These are phyloP conservation scores for Fusarium siculi DNA, from an alignment of 2,329 filamentous ascomycete species.

Conservation along the genomic window DNA sequence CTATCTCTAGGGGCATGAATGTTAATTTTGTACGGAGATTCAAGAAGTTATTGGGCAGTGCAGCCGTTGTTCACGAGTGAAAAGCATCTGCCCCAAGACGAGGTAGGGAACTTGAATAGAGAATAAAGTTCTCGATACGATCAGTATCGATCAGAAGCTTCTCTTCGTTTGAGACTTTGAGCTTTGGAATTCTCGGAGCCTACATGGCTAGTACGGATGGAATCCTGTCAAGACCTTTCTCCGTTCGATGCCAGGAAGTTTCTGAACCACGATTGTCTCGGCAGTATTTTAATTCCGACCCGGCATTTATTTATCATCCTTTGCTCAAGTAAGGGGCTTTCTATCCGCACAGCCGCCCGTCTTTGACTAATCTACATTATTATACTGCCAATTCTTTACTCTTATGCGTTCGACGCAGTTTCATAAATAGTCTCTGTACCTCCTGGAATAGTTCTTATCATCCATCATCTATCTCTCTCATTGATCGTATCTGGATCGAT, in stretches of 20 bases:
- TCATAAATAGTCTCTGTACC: not conserved
- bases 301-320: not conserved
- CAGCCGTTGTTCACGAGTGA: not conserved
- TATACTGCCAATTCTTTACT: not conserved
- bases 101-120: rapidly evolving
- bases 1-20: not conserved
- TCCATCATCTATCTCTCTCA: too few relatives aligned
- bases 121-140: not conserved
- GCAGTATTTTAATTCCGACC: not conserved
- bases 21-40: rapidly evolving
- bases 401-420: not conserved
- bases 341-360: not conserved
- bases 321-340: too few relatives aligned
- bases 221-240: too few relatives aligned
- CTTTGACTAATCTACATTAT: not conserved
- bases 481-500: rapidly evolving
- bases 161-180: too few relatives aligned
- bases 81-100: not conserved
- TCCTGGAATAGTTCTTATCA: not conserved
- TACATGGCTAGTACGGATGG: too few relatives aligned
- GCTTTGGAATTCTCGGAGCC: too few relatives aligned
- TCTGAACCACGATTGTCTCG: not conserved
- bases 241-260: rapidly evolving
- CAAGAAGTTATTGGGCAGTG: too few relatives aligned
- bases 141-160: too few relatives aligned